A percentile compares a stretch with the other conserved stretches of the same genome.
phyloP scores from a whole-genome alignment of 192 early-diverging fungal species.

The Coemansia sp. region DNA sequence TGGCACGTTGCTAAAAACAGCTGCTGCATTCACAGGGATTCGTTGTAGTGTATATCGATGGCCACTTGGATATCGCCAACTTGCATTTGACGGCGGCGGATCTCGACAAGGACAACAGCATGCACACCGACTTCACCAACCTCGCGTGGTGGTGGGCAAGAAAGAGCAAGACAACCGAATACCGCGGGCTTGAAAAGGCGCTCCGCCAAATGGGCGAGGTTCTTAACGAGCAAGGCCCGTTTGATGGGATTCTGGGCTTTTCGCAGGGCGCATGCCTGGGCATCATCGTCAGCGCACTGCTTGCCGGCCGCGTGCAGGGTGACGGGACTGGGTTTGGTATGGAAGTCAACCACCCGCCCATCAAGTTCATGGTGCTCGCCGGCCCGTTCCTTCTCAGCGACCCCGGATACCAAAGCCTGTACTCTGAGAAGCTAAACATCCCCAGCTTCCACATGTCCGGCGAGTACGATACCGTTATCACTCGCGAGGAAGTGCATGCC shows the following conservation, averaged over 20 bases:
- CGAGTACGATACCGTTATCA: constrained; percentile 43
- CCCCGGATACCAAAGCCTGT: constrained; percentile 29
- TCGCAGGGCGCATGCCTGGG: constrained; percentile 50
- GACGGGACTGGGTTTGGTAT: constrained; percentile 21
- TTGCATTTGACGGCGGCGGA: constrained; percentile 33
- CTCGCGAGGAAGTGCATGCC: constrained; percentile 18
- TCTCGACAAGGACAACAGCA: constrained; percentile 4
- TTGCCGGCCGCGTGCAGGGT: constrained; percentile 11
- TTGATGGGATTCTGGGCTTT: constrained; percentile 52
- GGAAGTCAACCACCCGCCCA: constrained; percentile 33
- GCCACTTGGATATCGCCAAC: constrained; percentile 39
- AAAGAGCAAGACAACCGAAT: constrained; percentile 30
- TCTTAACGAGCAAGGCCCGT: constrained; percentile 50
- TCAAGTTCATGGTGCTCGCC: constrained; percentile 44
- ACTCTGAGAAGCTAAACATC: constrained; percentile 7
- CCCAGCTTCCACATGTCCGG: constrained; percentile 47
- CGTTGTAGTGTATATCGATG: constrained; percentile 30
- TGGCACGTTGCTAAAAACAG: too few species aligned
- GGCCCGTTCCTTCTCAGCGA: constrained; percentile 34
- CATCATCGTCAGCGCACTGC: constrained; percentile 24
- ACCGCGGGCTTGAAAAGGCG: constrained; percentile 34
- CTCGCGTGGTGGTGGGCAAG: constrained; percentile 54
- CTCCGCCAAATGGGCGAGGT: constrained; percentile 19
- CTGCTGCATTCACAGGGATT: neutral
- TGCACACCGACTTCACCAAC: constrained; percentile 34